phyloP scores from a whole-genome alignment of 2,329 filamentous ascomycete species.

The Colletotrichum karsti region DNA sequence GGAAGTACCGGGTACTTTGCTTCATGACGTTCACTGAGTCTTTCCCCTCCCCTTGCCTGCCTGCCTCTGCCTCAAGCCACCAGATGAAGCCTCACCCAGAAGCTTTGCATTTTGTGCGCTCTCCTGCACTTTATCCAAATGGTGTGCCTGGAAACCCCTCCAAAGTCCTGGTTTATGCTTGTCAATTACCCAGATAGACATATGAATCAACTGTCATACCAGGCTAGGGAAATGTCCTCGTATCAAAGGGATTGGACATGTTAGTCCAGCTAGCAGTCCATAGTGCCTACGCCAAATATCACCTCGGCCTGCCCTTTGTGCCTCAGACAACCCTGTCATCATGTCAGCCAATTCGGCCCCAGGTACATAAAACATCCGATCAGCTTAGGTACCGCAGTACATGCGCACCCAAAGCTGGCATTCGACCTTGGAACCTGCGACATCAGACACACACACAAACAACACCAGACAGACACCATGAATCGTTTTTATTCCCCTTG shows the following conservation, averaged over 20 bases:
- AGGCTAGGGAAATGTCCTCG: background rate
- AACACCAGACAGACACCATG: background rate
- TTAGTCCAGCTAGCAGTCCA: background rate
- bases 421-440: conserved; percentile 20
- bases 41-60: background rate
- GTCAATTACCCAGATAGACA: background rate
- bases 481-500: conserved; percentile 2
- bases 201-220: background rate
- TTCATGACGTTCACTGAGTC: conserved; percentile 21
- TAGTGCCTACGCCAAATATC: background rate
- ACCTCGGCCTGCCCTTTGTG: background rate
- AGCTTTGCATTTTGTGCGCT: background rate
- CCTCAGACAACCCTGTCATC: background rate
- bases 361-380: background rate
- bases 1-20: conserved; percentile 6
- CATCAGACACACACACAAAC: conserved; percentile 25
- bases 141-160: background rate
- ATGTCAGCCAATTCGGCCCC: background rate
- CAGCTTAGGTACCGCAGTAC: conserved; percentile 4
- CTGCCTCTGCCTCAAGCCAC: no score
- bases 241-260: conserved; percentile 1
- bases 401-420: background rate
- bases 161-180: background rate
- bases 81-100: background rate
- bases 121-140: background rate